Evolutionary conservation across 345 rosid genomes (phyloP), one percentile per base, ranked within the genome.

Genomic region (Camelina neglecta): DNA sequence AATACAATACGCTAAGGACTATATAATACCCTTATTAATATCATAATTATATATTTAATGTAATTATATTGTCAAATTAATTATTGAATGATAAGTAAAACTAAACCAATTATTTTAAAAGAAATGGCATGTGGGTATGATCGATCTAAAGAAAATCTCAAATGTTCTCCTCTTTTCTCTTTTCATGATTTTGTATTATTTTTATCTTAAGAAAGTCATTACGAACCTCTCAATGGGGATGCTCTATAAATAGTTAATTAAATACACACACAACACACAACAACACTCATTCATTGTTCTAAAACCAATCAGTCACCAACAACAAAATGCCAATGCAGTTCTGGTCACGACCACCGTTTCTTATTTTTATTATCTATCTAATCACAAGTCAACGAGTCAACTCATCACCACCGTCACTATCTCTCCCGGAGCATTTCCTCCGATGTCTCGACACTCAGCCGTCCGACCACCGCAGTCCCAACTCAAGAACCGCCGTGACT

Each of bases 371-470:
- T 5, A 21, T 56, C 58, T 65, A 11, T 74, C 63, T 75, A 12
- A 51, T 75, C 39, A 53, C 64, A 68, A 41, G 42, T 35, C 70
- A 73, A 54, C 79, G 4, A 54, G 60, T 69, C 33, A 16, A 18
- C 75, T 69, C 80, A 18, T 69, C 70, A 21, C 11, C 49, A 20
- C 69, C 65, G 5, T 5, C 69, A 9, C 12, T 60, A 31, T 44
- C 80, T 39, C 3, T 70, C 0, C 75, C 80, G 53, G 45, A 76
- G 18, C 65, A 63, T 45, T 76, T 76, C 51, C 80, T 76, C 53
- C 71, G 5, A 36, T 76, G 80, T 7, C 80, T 76, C 36, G 75
- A 76, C 45, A 76, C 59, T 69, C 80, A 76, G 7, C 80, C 75
- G 12, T 7, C 80, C 8, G 75, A 77, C 29, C 71, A 56, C 60